Conservation (phyloP, 192 early-diverging fungal genomes). For the Coemansia aciculifera region DNA sequence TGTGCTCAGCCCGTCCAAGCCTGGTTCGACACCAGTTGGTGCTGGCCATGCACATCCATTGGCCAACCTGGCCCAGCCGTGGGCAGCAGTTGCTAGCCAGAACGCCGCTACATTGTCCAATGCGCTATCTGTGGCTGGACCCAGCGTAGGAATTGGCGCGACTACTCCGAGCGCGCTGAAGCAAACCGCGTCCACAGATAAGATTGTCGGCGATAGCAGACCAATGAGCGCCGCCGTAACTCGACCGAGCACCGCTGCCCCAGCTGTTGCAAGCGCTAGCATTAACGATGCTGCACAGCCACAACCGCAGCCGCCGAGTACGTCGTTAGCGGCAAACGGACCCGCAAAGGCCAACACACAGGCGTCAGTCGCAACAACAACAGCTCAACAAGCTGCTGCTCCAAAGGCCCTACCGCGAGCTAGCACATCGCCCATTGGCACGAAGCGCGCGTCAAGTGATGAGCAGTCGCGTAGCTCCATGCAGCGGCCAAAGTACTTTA, state of each 20-base stretch:
- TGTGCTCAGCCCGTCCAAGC: constrained; percentile 51
- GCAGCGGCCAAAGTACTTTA: constrained; percentile 52
- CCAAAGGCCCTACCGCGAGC: constrained; percentile 6
- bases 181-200: not conserved
- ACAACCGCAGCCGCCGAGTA: not conserved
- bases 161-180: not conserved
- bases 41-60: constrained; percentile 19
- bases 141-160: not conserved
- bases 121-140: no score
- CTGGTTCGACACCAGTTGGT: constrained; percentile 32
- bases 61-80: constrained; percentile 45
- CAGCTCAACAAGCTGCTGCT: not conserved
- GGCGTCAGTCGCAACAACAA: constrained; percentile 1
- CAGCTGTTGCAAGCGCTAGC: not conserved
- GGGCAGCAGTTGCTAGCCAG: constrained; percentile 52
- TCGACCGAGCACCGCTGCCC: constrained; percentile 7
- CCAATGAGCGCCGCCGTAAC: constrained; percentile 8
- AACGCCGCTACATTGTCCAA: not conserved
- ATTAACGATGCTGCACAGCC: not conserved
- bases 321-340: not conserved
- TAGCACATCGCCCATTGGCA: constrained; percentile 49
- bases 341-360: constrained; percentile 4
- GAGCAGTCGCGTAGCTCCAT: constrained; percentile 34
- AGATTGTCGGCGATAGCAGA: not conserved
- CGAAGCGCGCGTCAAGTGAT: constrained; percentile 30